A percentile compares a stretch with the other conserved stretches of the same genome.
phyloP scores from a whole-genome alignment of 129 eudicot genomes.

The Glebionis coronaria region DNA sequence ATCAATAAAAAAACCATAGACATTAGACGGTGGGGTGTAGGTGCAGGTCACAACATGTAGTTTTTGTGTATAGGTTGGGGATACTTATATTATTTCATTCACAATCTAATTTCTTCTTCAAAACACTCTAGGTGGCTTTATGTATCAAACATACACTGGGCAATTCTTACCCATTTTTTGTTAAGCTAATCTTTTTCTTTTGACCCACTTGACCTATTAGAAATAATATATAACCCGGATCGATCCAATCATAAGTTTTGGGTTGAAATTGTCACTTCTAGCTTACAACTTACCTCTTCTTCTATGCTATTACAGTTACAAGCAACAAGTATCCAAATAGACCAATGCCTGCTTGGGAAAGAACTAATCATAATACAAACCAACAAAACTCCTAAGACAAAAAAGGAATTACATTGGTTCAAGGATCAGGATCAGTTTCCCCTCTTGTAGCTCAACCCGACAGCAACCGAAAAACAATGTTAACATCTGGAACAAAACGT shows the following conservation, averaged over 20 bases:
- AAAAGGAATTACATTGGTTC: slow-evolving; percentile 29
- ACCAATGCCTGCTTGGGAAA: slow-evolving; percentile 32
- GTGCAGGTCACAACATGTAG: no score
- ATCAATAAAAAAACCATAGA: neutral
- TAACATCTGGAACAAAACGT: slow-evolving; percentile 73
- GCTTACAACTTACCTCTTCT: slow-evolving; percentile 13
- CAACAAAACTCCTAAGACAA: slow-evolving; percentile 38
- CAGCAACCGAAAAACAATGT: slow-evolving; percentile 31
- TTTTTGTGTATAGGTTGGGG: no score
- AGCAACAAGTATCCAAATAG: slow-evolving; percentile 28
- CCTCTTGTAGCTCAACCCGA: slow-evolving; percentile 31
- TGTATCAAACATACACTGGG: neutral
- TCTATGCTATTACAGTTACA: slow-evolving; percentile 32
- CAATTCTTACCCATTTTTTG: neutral
- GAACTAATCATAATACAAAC: slow-evolving; percentile 27
- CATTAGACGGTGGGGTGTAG: neutral
- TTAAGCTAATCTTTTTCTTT: neutral
- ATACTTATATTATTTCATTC: no score
- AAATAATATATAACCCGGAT: neutral
- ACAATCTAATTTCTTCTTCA: no score
- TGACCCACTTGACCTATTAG: neutral
- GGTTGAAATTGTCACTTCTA: slow-evolving; percentile 1
- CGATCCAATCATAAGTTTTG: neutral
- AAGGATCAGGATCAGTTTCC: slow-evolving; percentile 33
- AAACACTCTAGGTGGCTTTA: neutral